Evolutionary conservation across 768 basidiomycete genomes (phyloP), one percentile per base, ranked within the genome.

Genomic region (Fomitopsis pulvina): DNA sequence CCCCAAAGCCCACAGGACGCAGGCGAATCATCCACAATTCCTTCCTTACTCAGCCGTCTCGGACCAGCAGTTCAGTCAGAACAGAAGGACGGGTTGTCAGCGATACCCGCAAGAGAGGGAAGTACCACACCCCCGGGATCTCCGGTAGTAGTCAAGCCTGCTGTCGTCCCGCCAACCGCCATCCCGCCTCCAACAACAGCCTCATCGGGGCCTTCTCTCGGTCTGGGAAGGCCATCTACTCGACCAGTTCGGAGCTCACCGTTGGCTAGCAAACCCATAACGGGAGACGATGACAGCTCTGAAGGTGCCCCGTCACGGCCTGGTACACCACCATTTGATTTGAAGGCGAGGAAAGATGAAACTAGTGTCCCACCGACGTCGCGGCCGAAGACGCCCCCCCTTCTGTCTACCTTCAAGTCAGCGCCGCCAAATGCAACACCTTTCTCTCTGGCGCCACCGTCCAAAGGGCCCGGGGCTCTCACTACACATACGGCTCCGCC

Each of bases 221-320:
- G 74, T 21, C 61, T 76, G 16, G 79, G 80, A 18, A 72, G 84
- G 32, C 80, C 80, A 1, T 81, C 76, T 41, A 75, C 85, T 7
- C 77, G 82, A 6, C 87, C 87, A 0, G 65, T 73, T 2, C 79
- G 85, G n/a, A 90, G 88, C 56, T 89, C 88, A 2, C 88, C 88
- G 1, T 69, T 90, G 43, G 82, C 87, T 3, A 79, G 65, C 50
- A 70, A 73, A 4, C 46, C 68, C 68, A 48, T 77, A 71, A 54
- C 55, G 22, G 51, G 69, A 57, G 75, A 76, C 14, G 77, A 77
- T 8, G 69, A 68, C 11, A 73, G 47, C 55, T 29, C 42, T 37
- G 16, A 37, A n/a, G 24, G 24, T 3, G 21, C 11, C 6, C 20
- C 20, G 16, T 41, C 41, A 16, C 20, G 11, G 9, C 24, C 41